phyloP scores from a whole-genome alignment of 495 filamentous ascomycete species.

The Aspergillus bertholletiae region DNA sequence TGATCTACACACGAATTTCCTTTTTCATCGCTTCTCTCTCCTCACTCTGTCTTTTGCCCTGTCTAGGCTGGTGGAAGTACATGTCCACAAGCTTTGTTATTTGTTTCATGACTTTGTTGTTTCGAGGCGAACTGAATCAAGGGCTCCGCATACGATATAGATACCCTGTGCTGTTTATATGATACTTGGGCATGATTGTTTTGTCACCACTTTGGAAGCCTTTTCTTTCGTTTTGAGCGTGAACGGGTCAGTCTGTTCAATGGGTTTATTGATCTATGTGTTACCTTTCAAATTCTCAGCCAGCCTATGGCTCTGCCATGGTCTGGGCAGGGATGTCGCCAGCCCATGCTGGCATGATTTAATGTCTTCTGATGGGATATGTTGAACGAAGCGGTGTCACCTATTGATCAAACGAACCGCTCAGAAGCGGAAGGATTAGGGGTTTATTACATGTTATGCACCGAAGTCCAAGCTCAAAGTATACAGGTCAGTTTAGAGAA shows the following conservation, averaged over 20 bases:
- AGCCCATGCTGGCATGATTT: neutral
- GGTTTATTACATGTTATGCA: neutral
- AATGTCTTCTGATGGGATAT: neutral
- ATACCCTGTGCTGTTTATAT: slow-evolving; percentile 32
- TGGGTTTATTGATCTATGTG: neutral
- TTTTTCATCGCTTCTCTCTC: slow-evolving; percentile 3
- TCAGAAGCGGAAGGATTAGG: neutral
- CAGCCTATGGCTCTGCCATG: neutral
- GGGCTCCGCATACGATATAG: slow-evolving; percentile 39
- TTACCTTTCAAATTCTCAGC: neutral
- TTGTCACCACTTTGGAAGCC: neutral
- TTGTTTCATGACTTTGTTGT: slow-evolving; percentile 13
- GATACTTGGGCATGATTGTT: neutral
- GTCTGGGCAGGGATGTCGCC: neutral
- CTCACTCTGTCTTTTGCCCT: slow-evolving; percentile 5
- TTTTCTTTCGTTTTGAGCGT: no score
- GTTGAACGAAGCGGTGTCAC: neutral
- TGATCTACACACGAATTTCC: slow-evolving; percentile 14
- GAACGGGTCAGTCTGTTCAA: no score
- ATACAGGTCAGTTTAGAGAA: neutral
- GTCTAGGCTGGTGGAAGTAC: slow-evolving; percentile 10
- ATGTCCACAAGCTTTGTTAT: slow-evolving; percentile 16
- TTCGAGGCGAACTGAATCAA: slow-evolving; percentile 19
- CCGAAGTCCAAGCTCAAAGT: neutral
- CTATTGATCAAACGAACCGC: neutral